Base-by-base conservation (phyloP, 805 yeast species). In the Saturnispora quitensis region DNA sequence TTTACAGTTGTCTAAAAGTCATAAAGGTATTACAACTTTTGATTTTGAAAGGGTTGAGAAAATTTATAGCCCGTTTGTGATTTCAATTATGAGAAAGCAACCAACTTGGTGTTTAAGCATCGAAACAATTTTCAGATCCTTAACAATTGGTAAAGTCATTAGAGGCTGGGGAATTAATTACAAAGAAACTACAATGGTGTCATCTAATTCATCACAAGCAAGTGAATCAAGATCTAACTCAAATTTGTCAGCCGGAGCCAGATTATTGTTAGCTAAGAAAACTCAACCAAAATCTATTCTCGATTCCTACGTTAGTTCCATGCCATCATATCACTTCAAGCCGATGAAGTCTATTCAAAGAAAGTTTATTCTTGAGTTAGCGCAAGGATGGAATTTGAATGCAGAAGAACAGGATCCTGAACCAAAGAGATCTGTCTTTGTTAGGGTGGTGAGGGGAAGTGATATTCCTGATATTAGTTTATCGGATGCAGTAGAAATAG, bases 401-500 rank as follows among this genome's bases (percentile, higher is more conserved):
- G 72, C 84, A 0, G 89, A 86, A 59, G 78, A 90, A 2, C 93
- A 86, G 55, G 96, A 87, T 64, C 78, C 77, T 2, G 96, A 88
- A 57, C 96, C 96, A 0, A 73, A 78, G 49, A 67, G 96, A 54
- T 78, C 84, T 10, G 91, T 89, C 0, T 81, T 77, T 56, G 73
- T 89, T n/a, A 67, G 71, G 47, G 64, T 72, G 44, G 61, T 63
- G 6, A 53, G 58, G 12, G 56, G 51, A 1, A 62, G 71, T 0
- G 59, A 55, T 9, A 52, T 69, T 2, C 87, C 89, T 0, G 58
- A 62, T 10, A 58, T 73, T 43, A 69, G 74, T 1, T 65, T 84
- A n/a, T 68, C 68, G 28, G 76, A 76, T 48, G 76, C 77, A 0
- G 59, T 73, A 22, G 58, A 63, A 5, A 59, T 66, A 5, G 57